Base-by-base conservation (phyloP, 805 yeast genomes). In the Babjeviella inositovora region DNA sequence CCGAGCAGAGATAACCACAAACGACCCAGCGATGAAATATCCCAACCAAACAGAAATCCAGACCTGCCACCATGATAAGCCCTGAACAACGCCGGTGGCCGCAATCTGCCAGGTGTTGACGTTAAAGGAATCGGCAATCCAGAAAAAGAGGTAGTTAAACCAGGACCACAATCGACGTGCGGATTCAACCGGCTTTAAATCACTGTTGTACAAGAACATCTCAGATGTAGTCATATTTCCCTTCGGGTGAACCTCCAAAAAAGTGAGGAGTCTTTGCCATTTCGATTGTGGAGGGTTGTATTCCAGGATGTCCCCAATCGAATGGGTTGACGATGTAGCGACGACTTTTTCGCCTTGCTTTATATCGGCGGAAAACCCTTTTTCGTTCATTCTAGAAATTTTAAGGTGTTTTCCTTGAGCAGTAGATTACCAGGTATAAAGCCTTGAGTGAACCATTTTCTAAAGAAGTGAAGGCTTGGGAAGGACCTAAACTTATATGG, bases 31-130 rank as follows among this genome's bases (percentile, higher is more conserved):
- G 22, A 77, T 46, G 11, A 57, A 39, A 45, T 82, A 82, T 5
- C 94, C 94, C 10, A 82, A 31, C 90, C 93, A 80, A 13, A 82
- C 90, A 2, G 90, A 66, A 18, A 82, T 50, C 92, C 93, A 82
- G 8, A 77, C 70, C 41, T 73, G 84, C 92, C 93, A 82, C 93
- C 93, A 81, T 10, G 73, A 64, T 47, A 82, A 51, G 7, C 90
- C 90, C 12, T 70, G 67, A 25, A 59, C 55, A 27, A 76, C 73
- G 37, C 93, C 93, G 0, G 93, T 76, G 6, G 87, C 71, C 3
- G 93, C 93, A 35, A 82, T 80, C 53, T 77, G 84, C 82, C 87
- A 81, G 5, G 94, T 80, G 44, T 79, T 81, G 41, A 82, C 70
- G 48, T 82, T 82, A 53, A 82, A 79, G 15, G 93, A 71, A 43